A percentile compares a stretch with the other conserved stretches of the same genome.
Evolutionary conservation across 192 early-diverging fungal species (phyloP).

Genomic region (Coemansia sp.): DNA sequence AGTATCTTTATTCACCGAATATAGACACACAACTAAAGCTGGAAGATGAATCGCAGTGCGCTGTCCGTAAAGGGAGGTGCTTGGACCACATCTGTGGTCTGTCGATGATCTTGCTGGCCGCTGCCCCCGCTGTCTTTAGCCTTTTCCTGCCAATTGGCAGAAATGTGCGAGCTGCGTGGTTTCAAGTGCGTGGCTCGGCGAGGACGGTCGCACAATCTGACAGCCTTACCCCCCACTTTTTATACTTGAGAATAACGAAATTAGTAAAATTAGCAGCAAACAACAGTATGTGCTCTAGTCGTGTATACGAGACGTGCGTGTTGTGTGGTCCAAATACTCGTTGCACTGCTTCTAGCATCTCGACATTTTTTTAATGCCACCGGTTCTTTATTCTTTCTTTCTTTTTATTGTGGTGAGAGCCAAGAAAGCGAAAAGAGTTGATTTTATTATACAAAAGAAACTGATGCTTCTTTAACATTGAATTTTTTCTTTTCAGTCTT

Average conservation of each 20-base stretch:
- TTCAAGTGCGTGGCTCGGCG: conserved; percentile 40
- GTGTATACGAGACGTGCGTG: no score
- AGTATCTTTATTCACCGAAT: conserved; percentile 51
- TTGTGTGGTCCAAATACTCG: no score
- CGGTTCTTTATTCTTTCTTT: no score
- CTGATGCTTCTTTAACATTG: neutral
- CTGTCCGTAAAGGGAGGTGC: conserved; percentile 54
- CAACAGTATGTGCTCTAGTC: no score
- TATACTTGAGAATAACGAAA: neutral
- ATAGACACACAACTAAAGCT: conserved; percentile 7
- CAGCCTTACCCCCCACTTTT: conserved; percentile 16
- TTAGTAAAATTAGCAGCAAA: no score
- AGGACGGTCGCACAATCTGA: conserved; percentile 55
- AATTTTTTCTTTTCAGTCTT: neutral
- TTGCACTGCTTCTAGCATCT: no score
- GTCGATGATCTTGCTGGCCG: conserved; percentile 52
- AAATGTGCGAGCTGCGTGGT: conserved; percentile 4
- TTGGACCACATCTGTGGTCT: neutral
- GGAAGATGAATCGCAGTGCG: conserved; percentile 15
- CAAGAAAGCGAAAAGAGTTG: no score
- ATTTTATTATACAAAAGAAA: conserved; percentile 2
- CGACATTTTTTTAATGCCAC: no score
- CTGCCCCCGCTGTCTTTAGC: conserved; percentile 25
- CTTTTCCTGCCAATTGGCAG: neutral
- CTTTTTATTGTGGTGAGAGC: no score